These are phyloP conservation scores for Scedosporium minutisporum DNA, from an alignment of 2,329 filamentous ascomycete species.

Conservation along the genomic window DNA sequence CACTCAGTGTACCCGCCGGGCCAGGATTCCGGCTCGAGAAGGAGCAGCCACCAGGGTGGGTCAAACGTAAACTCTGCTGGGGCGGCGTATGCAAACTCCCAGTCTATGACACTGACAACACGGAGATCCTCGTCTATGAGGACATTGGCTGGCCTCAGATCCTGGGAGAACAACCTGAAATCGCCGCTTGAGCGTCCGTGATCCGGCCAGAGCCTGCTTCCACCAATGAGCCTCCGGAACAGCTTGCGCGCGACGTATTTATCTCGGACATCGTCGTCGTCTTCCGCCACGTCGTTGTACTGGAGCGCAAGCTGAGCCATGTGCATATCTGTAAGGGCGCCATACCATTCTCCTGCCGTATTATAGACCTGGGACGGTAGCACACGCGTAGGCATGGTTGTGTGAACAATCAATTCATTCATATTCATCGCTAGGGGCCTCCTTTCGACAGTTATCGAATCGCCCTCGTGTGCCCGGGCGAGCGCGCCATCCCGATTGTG, in stretches of 20 bases:
- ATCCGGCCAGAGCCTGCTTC: neutral
- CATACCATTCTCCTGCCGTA: slow-evolving; percentile 21
- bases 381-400: slow-evolving; percentile 12
- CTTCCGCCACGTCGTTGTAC: slow-evolving; percentile 25
- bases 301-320: slow-evolving; percentile 26
- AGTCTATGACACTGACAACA: slow-evolving; percentile 27
- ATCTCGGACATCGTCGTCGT: slow-evolving; percentile 18
- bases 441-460: slow-evolving; percentile 16
- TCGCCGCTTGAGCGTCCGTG: slow-evolving; percentile 9
- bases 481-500: no score
- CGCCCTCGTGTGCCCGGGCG: slow-evolving; percentile 14
- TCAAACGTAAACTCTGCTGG: slow-evolving; percentile 23
- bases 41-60: slow-evolving; percentile 29
- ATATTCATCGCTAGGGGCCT: slow-evolving; percentile 29
- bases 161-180: slow-evolving; percentile 20
- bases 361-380: slow-evolving; percentile 19
- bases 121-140: slow-evolving; percentile 18
- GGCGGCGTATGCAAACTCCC: slow-evolving; percentile 27
- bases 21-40: slow-evolving; percentile 23
- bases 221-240: slow-evolving; percentile 18
- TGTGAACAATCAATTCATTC: slow-evolving; percentile 22
- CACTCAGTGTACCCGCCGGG: slow-evolving; percentile 19
- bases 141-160: slow-evolving; percentile 23
- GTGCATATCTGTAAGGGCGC: slow-evolving; percentile 25
- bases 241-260: slow-evolving; percentile 24